Conservation (phyloP, 1,139 yeast species). For the Yamadazyma kanchanaburiensis region DNA sequence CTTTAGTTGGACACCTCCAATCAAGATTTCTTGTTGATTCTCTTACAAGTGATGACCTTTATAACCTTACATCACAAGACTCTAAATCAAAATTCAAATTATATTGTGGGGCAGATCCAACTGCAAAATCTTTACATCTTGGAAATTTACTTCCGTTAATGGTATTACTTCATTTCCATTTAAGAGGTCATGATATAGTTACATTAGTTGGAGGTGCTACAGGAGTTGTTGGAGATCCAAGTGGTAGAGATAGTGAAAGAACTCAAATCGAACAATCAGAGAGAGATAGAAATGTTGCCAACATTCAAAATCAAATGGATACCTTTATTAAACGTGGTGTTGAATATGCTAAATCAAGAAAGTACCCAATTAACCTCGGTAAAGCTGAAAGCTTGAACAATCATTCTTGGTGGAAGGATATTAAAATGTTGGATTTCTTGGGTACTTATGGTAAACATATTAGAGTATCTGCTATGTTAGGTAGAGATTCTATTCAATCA, state of each 20-base stretch:
- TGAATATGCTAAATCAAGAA: constrained; percentile 58
- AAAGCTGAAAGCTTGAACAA: constrained; percentile 54
- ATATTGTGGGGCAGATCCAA: constrained; percentile 97
- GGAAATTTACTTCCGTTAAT: constrained; percentile 89
- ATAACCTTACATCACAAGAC: constrained; percentile 28
- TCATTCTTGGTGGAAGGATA: constrained; percentile 79
- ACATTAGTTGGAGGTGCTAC: constrained; percentile 98
- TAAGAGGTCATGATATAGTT: constrained; percentile 79
- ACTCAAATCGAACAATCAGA: constrained; percentile 47
- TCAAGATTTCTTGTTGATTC: constrained; percentile 47
- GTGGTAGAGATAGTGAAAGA: constrained; percentile 83
- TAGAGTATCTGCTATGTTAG: constrained; percentile 82
- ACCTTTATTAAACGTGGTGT: constrained; percentile 60
- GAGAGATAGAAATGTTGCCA: constrained; percentile 56
- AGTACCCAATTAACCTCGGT: constrained; percentile 42
- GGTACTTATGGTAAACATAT: constrained; percentile 76
- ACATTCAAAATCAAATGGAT: constrained; percentile 61
- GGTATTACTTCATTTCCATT: constrained; percentile 76
- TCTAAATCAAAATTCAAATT: constrained; percentile 46
- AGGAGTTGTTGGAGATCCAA: constrained; percentile 95
- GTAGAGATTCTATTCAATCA: constrained; percentile 81
- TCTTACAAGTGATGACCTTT: constrained; percentile 46
- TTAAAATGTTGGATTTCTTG: constrained; percentile 73
- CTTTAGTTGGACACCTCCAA: constrained; percentile 44
- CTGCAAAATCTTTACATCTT: constrained; percentile 83